These are phyloP conservation scores for Termitomyces sp. DNA, from an alignment of 1,284 basidiomycete species.

Conservation along the genomic window DNA sequence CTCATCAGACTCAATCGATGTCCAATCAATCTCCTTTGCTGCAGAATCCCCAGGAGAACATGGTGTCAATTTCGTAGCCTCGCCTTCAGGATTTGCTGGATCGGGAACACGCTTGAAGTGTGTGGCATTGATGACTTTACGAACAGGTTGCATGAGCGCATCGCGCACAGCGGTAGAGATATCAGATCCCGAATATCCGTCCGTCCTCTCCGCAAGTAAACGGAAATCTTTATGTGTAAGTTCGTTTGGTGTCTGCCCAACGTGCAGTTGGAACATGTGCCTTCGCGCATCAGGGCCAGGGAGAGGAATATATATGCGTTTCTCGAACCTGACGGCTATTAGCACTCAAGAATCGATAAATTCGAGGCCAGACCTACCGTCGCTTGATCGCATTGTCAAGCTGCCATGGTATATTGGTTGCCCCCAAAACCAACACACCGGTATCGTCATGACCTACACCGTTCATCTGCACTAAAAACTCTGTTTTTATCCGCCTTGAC, in stretches of 20 bases:
- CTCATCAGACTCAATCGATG: constrained; percentile 88
- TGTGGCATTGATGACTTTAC: constrained; percentile 93
- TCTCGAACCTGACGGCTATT: constrained; percentile 70
- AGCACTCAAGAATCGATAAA: background rate
- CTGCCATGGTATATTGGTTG: constrained; percentile 98
- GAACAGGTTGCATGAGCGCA: constrained; percentile 97
- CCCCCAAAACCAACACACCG: constrained; percentile 96
- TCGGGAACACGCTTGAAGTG: constrained; percentile 79
- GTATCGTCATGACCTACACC: constrained; percentile 98
- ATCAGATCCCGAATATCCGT: constrained; percentile 95
- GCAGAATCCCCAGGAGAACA: constrained; percentile 91
- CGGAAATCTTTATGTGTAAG: constrained; percentile 80
- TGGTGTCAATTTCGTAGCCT: constrained; percentile 71
- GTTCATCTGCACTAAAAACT: constrained; percentile 98
- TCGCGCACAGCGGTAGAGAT: constrained; percentile 95
- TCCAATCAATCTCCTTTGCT: constrained; percentile 90
- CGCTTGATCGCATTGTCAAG: constrained; percentile 98
- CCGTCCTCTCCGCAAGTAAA: constrained; percentile 78
- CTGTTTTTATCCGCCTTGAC: constrained; percentile 94
- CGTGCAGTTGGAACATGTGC: constrained; percentile 95
- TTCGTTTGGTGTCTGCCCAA: constrained; percentile 89
- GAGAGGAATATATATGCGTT: constrained; percentile 97
- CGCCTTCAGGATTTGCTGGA: constrained; percentile 23
- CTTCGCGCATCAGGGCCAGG: constrained; percentile 91
- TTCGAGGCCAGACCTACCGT: constrained; percentile 43